Percentiles rank a stretch among this genome's conserved stretches.
Conservation (phyloP, 1,284 basidiomycete species). For the Irpex lacteus region DNA sequence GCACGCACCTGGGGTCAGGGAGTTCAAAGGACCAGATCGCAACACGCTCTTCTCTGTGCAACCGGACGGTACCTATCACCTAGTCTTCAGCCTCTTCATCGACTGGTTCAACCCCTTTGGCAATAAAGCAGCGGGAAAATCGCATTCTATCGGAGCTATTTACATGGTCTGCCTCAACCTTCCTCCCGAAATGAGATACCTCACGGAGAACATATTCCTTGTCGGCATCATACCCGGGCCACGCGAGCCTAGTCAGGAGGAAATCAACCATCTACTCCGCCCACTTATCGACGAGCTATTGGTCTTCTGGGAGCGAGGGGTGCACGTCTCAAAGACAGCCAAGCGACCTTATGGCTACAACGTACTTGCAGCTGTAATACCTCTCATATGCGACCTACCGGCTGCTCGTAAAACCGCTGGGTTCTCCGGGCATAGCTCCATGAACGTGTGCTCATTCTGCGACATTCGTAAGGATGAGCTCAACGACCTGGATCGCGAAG, state of each 20-base stretch:
- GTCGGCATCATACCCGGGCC: conserved; percentile 36
- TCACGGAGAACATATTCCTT: conserved; percentile 27
- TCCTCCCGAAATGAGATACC: conserved; percentile 25
- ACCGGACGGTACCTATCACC: conserved; percentile 5
- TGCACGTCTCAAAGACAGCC: conserved; percentile 26
- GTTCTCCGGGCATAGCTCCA: conserved; percentile 9
- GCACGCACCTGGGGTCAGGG: conserved; percentile 4
- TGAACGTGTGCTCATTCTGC: conserved; percentile 20
- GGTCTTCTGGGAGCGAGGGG: conserved; percentile 28
- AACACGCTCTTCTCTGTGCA: neutral
- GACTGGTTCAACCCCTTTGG: conserved; percentile 29
- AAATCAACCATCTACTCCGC: conserved; percentile 33
- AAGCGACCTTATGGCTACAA: conserved; percentile 23
- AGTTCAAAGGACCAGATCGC: conserved; percentile 4
- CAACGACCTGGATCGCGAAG: conserved; percentile 12
- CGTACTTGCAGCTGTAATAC: conserved; percentile 24
- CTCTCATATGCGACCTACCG: conserved; percentile 30
- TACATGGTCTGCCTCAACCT: conserved; percentile 26
- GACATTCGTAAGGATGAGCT: conserved; percentile 6
- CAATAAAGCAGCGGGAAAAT: conserved; percentile 26
- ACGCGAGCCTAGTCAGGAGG: conserved; percentile 28
- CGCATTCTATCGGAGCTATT: conserved; percentile 9
- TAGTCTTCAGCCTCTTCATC: conserved; percentile 25
- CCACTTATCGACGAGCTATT: conserved; percentile 34
- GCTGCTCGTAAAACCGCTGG: conserved; percentile 27